phyloP scores from a whole-genome alignment of 495 filamentous ascomycete genomes.

The Astrocystis sublimbata region DNA sequence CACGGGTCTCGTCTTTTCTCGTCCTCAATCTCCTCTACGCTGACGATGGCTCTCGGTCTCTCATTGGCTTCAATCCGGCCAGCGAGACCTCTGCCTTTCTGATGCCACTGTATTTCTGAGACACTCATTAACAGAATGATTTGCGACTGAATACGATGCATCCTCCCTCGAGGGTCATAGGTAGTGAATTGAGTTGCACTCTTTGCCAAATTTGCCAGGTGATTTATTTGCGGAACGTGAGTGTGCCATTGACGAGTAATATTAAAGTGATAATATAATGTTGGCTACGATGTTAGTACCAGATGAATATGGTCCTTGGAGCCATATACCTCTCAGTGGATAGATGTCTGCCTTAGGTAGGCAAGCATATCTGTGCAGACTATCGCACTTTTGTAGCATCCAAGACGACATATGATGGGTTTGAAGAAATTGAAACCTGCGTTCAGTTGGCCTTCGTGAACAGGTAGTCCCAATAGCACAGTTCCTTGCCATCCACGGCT shows the following conservation, averaged over 20 bases:
- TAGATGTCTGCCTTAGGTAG: too few species aligned
- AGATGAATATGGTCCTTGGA: too few species aligned
- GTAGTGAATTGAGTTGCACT: slow-evolving; percentile 15
- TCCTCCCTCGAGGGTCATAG: slow-evolving; percentile 9
- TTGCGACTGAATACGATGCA: not conserved
- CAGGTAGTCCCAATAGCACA: too few species aligned
- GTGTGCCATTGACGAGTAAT: not conserved
- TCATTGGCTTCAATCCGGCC: not conserved
- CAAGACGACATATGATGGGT: too few species aligned
- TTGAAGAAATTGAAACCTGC: too few species aligned
- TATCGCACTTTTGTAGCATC: too few species aligned
- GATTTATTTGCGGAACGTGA: not conserved
- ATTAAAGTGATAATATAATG: not conserved
- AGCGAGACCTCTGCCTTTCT: not conserved
- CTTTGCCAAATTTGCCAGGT: not conserved
- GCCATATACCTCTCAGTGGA: too few species aligned
- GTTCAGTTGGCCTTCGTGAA: too few species aligned
- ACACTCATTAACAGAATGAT: slow-evolving; percentile 23
- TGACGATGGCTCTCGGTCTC: not conserved
- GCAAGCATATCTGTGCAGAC: too few species aligned
- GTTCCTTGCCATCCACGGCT: too few species aligned
- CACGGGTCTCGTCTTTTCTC: not conserved
- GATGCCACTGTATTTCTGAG: slow-evolving; percentile 12
- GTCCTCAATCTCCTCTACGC: slow-evolving; percentile 6
- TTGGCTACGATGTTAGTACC: not conserved